Percentiles rank a stretch among this genome's conserved stretches.
Evolutionary conservation across 305 asterid species (phyloP).

Genomic region (Rubia tinctorum): DNA sequence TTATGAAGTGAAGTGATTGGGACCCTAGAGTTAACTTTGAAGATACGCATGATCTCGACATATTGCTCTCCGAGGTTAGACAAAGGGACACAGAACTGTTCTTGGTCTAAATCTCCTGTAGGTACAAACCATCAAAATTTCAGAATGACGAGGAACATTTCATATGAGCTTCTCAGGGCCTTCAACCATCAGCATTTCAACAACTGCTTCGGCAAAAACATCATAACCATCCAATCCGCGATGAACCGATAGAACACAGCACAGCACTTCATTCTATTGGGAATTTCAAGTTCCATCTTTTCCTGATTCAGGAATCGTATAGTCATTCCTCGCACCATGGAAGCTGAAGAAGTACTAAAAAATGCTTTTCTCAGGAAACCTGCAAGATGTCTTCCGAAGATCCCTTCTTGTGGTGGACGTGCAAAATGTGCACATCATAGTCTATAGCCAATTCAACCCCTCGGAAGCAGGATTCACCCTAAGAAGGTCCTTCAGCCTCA

Average conservation of each 20-base stretch:
- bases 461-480: background rate
- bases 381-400: no score
- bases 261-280: no score
- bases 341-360: background rate
- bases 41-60: background rate
- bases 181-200: background rate
- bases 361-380: no score
- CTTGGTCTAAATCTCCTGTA: background rate
- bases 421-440: background rate
- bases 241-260: no score
- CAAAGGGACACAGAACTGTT: background rate
- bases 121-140: no score
- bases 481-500: constrained; percentile 9
- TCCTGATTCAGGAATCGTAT: no score
- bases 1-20: background rate
- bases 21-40: background rate
- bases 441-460: no score
- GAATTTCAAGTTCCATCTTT: no score
- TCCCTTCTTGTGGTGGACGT: background rate
- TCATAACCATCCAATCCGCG: background rate
- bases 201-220: background rate
- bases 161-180: background rate
- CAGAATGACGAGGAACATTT: no score
- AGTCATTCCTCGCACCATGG: background rate
- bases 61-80: background rate